A percentile compares a stretch with the other conserved stretches of the same genome.
Conservation (phyloP, 1,284 basidiomycete species). For the Ganoderma meredithae region DNA sequence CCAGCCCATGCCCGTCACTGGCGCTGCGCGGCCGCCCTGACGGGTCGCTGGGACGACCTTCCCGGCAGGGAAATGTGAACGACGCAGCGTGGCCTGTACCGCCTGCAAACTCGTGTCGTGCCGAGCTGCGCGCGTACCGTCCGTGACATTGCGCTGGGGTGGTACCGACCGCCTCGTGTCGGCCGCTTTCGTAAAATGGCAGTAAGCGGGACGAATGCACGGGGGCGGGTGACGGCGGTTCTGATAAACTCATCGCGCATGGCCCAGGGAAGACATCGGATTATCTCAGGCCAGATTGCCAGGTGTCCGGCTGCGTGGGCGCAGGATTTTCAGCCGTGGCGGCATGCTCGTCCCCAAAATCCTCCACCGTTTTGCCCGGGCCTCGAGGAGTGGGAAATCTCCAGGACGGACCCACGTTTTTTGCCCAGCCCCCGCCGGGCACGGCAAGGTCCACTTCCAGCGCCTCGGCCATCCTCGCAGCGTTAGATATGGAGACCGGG, state of each 20-base stretch:
- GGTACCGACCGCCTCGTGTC: conserved; percentile 37
- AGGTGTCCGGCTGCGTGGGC: conserved; percentile 6
- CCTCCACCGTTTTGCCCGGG: conserved; percentile 3
- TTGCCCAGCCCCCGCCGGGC: not conserved
- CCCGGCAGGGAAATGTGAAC: conserved; percentile 25
- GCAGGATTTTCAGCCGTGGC: conserved; percentile 22
- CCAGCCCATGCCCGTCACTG: conserved; percentile 7
- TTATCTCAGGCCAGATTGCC: conserved; percentile 22
- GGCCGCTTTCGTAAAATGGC: conserved; percentile 30
- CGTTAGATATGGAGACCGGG: conserved; percentile 19
- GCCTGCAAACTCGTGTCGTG: conserved; percentile 21
- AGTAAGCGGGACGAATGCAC: conserved; percentile 22
- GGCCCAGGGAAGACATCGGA: conserved; percentile 34
- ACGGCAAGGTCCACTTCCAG: conserved; percentile 7
- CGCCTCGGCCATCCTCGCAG: not conserved
- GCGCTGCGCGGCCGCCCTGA: conserved; percentile 9
- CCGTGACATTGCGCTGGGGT: conserved; percentile 24
- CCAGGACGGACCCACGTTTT: no score
- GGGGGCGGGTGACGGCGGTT: conserved; percentile 21
- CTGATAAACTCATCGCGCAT: conserved; percentile 38
- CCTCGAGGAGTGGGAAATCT: conserved; percentile 3
- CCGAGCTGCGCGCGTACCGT: conserved; percentile 20
- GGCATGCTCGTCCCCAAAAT: not conserved
- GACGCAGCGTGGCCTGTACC: conserved; percentile 15
- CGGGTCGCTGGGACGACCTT: conserved; percentile 14